phyloP scores from a whole-genome alignment of 2,329 filamentous ascomycete genomes.

The Hypoxylon sp. region DNA sequence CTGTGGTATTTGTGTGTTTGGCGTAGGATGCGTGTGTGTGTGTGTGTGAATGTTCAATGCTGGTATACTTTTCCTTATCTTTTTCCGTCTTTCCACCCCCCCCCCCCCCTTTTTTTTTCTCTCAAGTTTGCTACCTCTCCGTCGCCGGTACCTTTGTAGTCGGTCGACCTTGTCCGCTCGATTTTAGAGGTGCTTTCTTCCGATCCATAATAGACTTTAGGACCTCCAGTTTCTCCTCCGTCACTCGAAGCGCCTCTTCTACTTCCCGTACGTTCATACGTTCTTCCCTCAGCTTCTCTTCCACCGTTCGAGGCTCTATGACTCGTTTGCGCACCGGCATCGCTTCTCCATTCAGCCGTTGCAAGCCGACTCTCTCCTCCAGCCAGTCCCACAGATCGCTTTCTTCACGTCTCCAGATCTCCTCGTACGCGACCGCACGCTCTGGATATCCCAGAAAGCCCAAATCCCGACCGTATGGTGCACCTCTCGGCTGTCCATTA shows the following conservation, averaged over 20 bases:
- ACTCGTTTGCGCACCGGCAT: conserved; percentile 60
- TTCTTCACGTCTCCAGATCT: conserved; percentile 91
- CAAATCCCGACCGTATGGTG: conserved; percentile 55
- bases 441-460: conserved; percentile 66
- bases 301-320: conserved; percentile 66
- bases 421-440: conserved; percentile 85
- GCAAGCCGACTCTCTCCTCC: conserved; percentile 84
- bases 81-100: conserved; percentile 3
- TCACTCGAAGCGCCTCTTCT: conserved; percentile 83
- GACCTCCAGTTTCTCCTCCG: conserved; percentile 83
- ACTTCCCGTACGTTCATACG: conserved; percentile 79
- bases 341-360: conserved; percentile 61
- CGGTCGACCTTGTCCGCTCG: conserved; percentile 28
- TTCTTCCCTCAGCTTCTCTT: conserved; percentile 69
- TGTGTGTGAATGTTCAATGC: neutral
- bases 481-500: conserved; percentile 53
- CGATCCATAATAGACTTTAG: conserved; percentile 79
- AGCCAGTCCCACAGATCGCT: conserved; percentile 93
- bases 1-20: conserved; percentile 15
- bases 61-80: conserved; percentile 10
- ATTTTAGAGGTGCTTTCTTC: conserved; percentile 56
- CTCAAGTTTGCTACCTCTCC: conserved; percentile 31
- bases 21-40: conserved; percentile 9
- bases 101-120: neutral
- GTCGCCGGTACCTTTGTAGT: conserved; percentile 35